phyloP scores from a whole-genome alignment of 129 eudicot species.

The Erigeron canadensis region DNA sequence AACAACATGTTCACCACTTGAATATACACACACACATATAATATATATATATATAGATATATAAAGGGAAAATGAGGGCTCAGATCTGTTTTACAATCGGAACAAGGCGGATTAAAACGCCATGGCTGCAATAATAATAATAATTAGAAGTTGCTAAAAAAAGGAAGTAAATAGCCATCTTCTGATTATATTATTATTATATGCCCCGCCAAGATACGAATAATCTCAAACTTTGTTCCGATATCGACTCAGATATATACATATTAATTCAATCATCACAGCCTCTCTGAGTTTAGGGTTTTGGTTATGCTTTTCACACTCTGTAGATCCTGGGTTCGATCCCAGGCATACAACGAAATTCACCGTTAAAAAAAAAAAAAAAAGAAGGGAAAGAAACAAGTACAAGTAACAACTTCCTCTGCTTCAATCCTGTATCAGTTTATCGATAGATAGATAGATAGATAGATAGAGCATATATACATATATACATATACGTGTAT shows the following conservation, averaged over 20 bases:
- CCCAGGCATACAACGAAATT: neutral
- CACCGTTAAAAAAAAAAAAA: too few species aligned
- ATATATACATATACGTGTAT: neutral
- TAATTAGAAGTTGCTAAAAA: constrained; percentile 29
- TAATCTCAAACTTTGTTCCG: constrained; percentile 20
- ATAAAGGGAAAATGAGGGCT: constrained; percentile 23
- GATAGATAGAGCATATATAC: too few species aligned
- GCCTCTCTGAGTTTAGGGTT: constrained; percentile 24
- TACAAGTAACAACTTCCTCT: too few species aligned
- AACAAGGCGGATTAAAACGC: constrained; percentile 17
- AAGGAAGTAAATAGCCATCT: constrained; percentile 15
- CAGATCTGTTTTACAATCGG: constrained; percentile 33
- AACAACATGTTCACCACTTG: too few species aligned
- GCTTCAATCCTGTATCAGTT: too few species aligned
- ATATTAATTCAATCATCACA: constrained; percentile 23
- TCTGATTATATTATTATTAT: too few species aligned
- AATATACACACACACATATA: too few species aligned
- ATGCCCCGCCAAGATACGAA: constrained; percentile 45
- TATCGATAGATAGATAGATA: neutral
- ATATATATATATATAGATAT: too few species aligned
- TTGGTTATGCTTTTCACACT: too few species aligned
- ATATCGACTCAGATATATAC: constrained; percentile 26
- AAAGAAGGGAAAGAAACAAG: too few species aligned
- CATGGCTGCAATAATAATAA: constrained; percentile 37
- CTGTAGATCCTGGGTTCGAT: too few species aligned